Evolutionary conservation across 2,329 filamentous ascomycete species (phyloP), one percentile per base, ranked within the genome.

Genomic region (Pseudopithomyces maydicus): DNA sequence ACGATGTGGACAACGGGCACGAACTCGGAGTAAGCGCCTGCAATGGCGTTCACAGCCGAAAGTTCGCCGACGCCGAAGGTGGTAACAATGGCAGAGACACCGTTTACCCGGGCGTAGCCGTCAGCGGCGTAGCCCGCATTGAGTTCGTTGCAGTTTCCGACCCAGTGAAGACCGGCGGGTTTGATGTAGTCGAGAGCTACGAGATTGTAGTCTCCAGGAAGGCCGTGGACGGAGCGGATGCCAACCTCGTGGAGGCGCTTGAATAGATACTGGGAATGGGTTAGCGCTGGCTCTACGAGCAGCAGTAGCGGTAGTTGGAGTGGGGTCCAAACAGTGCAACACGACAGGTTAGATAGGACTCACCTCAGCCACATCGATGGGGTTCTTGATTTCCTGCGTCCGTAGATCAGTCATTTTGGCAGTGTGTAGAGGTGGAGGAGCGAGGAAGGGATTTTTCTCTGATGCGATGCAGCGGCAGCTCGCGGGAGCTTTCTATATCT

Each of bases 91-190:
- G 79, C 79, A 20, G 75, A 72, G 23, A 80, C 71, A 61, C 79
- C 79, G 55, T 80, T 80, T 54, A 81, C 71, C 22, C 80, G 67
- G 26, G 78, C 79, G 62, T 81, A 81, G 42, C 77, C 78, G 62
- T 80, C 78, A 45, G 79, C 78, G 5, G 79, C 78, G 62, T 81
- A 81, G 41, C 78, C 81, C 52, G 83, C 83, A 70, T 86, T 85
- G 52, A 87, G 78, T 70, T 87, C 85, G 71, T 87, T 87, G 70
- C 80, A 82, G 67, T 86, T 87, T 59, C 85, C 85, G 3, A 86
- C 82, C 85, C 85, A 87, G 44, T 79, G 71, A 20, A 87, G 73
- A 14, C 79, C 84, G 47, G 74, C 77, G 54, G 83, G 82, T 22
- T 81, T 76, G 17, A 87, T 71, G 64, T 86, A 86, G 70, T 87